Base-by-base conservation (phyloP, 2,329 filamentous ascomycete species). In the Shiraia sp. region DNA sequence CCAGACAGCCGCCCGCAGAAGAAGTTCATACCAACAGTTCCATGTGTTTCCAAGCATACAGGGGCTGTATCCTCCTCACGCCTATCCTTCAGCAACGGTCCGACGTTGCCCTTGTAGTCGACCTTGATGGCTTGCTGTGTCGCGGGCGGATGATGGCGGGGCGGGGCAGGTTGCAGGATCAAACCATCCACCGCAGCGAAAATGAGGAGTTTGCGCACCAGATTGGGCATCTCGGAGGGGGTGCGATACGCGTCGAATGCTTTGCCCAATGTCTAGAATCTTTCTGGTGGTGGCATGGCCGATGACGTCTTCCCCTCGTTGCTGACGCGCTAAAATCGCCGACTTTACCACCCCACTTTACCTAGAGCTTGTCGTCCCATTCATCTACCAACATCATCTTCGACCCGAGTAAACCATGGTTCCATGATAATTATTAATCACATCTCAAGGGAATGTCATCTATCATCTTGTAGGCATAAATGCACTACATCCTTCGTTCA, bases 151-250 rank as follows among this genome's bases (percentile, higher is more conserved):
- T 83, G 79, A 61, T 71, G 67, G 59, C 82, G 67, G 55, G 75
- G 64, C 13, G 81, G 77, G 22, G 87, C 73, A 17, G 88, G 85
- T 60, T 93, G 88, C 31, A 96, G 78, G 51, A 95, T 76, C 37
- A 96, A 78, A 42, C 90, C 90, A 62, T 96, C 90, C 39, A 86
- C 81, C 17, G 89, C 84, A 40, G 90, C 89, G 69, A 86, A 86
- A 55, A 96, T 82, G 52, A 90, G 66, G 40, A 95, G 74, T 72
- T 93, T 95, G 65, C 88, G 86, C 45, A 87, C 83, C 47, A 95
- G 75, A 53, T 80, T 79, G 41, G 89, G 85, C 90, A 95, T 93
- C 6, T 36, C 49, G 35, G 39, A 36, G 16, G 32, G 15, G 19
- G 25, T 30, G 32, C 27, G 24, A 32, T 29, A 23, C 37, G 37